These are phyloP conservation scores for Silene latifolia DNA, from an alignment of 148 eudicot genomes.

Conservation along the genomic window DNA sequence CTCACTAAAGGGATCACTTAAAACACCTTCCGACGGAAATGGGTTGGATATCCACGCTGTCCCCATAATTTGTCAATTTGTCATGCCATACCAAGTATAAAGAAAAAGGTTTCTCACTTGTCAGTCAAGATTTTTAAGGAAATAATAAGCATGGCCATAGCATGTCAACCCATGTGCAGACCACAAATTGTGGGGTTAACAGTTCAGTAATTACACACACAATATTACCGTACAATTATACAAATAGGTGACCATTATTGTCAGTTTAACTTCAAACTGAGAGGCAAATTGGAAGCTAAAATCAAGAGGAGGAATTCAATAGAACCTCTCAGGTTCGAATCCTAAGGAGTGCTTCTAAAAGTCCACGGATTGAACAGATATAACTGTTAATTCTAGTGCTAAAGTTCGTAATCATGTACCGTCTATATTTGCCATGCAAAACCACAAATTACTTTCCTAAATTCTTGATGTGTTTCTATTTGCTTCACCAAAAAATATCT, in stretches of 20 bases:
- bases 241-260: neutral
- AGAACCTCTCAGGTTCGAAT: neutral
- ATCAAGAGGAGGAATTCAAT: neutral
- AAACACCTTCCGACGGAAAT: constrained; percentile 1
- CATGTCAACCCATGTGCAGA: constrained; percentile 22
- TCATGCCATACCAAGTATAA: neutral
- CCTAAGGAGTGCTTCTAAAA: no score
- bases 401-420: no score
- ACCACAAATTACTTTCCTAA: neutral
- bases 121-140: constrained; percentile 12
- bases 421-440: no score
- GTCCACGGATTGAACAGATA: no score
- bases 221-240: constrained; percentile 8
- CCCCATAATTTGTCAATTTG: neutral
- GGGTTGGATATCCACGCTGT: constrained; percentile 5
- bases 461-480: neutral
- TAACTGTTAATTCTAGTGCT: no score
- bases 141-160: constrained; percentile 1
- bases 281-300: neutral
- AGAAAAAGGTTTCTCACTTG: constrained; percentile 13
- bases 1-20: neutral
- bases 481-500: no score
- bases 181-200: constrained; percentile 20
- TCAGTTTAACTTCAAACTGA: neutral
- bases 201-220: neutral